phyloP scores from a whole-genome alignment of 176 grass and related monocot species.

The Eragrostis nindensis region DNA sequence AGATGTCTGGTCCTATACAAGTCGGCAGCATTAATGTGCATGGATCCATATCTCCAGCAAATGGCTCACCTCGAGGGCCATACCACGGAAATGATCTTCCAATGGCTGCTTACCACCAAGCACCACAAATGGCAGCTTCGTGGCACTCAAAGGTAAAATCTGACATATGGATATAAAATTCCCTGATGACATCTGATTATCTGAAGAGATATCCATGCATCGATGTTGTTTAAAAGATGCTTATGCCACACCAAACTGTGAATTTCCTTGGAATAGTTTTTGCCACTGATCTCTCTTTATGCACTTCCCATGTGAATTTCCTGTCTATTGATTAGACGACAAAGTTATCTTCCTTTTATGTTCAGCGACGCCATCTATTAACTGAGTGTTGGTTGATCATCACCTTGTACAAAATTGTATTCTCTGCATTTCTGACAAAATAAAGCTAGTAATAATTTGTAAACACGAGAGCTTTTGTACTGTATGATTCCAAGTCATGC shows the following conservation, averaged over 20 bases:
- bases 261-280: not conserved
- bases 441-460: not conserved
- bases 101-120: conserved; percentile 54
- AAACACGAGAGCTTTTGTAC: not conserved
- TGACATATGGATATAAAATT: not conserved
- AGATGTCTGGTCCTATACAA: conserved; percentile 62
- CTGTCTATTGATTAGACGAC: not conserved
- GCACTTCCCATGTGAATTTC: not conserved
- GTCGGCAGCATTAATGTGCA: conserved; percentile 51
- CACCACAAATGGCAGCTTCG: conserved; percentile 47
- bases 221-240: not conserved
- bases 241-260: not conserved
- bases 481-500: conserved; percentile 3
- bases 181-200: not conserved
- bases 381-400: not conserved
- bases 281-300: not conserved
- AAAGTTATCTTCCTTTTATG: not conserved
- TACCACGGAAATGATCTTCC: conserved; percentile 66
- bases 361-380: not conserved
- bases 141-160: conserved; percentile 76
- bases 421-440: conserved; percentile 23
- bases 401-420: not conserved
- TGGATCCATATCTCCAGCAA: conserved; percentile 62
- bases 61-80: conserved; percentile 53
- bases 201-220: conserved; percentile 1